Evolutionary conservation across 352 stramenopile species (phyloP), one percentile per base, ranked within the genome.

Genomic region (Stephanocyclus meneghinianus): DNA sequence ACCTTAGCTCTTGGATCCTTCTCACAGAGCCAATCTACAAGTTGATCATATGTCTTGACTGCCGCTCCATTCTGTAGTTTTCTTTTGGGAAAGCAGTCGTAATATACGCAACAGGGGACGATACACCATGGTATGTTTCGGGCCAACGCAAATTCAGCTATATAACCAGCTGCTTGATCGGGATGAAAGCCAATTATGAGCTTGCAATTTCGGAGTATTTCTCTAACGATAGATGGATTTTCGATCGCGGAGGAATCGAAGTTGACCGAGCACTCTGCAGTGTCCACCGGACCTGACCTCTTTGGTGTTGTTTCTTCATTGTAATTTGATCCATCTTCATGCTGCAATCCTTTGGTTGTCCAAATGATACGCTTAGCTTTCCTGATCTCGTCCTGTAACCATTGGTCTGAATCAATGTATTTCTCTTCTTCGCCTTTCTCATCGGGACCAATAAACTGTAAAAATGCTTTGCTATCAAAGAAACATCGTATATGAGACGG

Each of bases 151-250:
- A 75, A 79, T 18, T 79, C 63, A 11, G 76, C 65, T 21, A 83
- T 83, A 13, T 83, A 70, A 13, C 76, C 76, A 16, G 71, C 70
- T 18, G 76, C 76, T 72, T 83, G 76, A 61, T 83, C 76, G 32
- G 70, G 72, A 63, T 83, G 76, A 2, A 83, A 65, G 32, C 76
- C 76, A 30, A 83, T 44, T 7, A 83, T 60, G 45, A 78, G 61
- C 45, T 80, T 57, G 45, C 62, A 83, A 32, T 59, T 73, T 53
- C 35, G 21, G 18, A 80, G 37, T 51, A 80, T 59, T 6, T 30
- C 35, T 30, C 45, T n/a, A 16, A 56, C 65, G 55, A 50, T 53
- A 64, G 47, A 40, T 57, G 70, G 61, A 72, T 69, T 40, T 18
- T 29, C 10, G 26, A 76, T 78, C 21, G 65, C 56, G 21, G 29